Evolutionary conservation across 768 basidiomycete genomes (phyloP).

Genomic region (Sistotremastrum niveocremeum): DNA sequence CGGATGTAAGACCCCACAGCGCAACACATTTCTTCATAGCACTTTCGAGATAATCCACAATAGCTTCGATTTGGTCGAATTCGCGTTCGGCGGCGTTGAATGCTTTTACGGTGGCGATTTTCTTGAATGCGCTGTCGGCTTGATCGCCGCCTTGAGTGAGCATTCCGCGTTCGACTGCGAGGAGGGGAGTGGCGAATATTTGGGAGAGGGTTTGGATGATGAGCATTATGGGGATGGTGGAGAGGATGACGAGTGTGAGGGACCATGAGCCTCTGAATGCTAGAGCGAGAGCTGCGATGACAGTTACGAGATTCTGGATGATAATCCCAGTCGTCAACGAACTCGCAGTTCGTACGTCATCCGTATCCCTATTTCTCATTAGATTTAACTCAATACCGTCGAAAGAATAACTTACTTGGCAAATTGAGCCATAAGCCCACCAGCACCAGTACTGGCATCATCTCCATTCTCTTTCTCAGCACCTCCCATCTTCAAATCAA

Average conservation of each 20-base stretch:
- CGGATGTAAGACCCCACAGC: constrained; percentile 66
- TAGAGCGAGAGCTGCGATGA: constrained; percentile 64
- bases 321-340: constrained; percentile 68
- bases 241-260: constrained; percentile 85
- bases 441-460: constrained; percentile 56
- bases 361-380: constrained; percentile 60
- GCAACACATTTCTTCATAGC: constrained; percentile 42
- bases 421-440: constrained; percentile 89
- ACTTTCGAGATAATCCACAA: constrained; percentile 30
- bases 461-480: constrained; percentile 21
- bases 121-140: constrained; percentile 60
- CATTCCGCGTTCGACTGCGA: constrained; percentile 50
- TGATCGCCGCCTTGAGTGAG: constrained; percentile 64
- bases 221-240: constrained; percentile 72
- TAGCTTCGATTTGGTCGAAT: constrained; percentile 29
- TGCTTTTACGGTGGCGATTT: constrained; percentile 85
- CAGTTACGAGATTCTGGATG: constrained; percentile 72
- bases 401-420: constrained; percentile 38
- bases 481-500: constrained; percentile 61
- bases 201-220: constrained; percentile 69
- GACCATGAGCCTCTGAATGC: constrained; percentile 70
- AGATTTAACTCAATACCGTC: not conserved
- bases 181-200: constrained; percentile 47
- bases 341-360: constrained; percentile 78
- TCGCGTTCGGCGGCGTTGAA: constrained; percentile 67